phyloP scores from a whole-genome alignment of 2,329 filamentous ascomycete species.

The Apiospora marii region DNA sequence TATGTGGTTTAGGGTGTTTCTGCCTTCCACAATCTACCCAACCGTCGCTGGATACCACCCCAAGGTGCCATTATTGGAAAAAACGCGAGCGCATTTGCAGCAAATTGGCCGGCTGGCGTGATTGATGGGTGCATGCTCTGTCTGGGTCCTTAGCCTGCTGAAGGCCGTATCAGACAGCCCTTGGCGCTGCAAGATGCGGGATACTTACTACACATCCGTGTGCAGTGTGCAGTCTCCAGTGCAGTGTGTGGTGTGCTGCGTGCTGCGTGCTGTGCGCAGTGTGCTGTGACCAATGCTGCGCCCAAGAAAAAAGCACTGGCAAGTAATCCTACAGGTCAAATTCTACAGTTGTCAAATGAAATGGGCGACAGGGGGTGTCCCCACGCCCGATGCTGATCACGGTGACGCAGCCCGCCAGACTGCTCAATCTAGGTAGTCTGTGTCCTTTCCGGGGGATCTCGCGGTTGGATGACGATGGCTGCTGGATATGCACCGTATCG shows the following conservation, averaged over 20 bases:
- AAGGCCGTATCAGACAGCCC: slow-evolving; percentile 4
- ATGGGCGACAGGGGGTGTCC: slow-evolving; percentile 17
- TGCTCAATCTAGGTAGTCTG: slow-evolving; percentile 9
- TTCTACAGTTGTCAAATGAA: not conserved
- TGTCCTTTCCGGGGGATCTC: slow-evolving; percentile 15
- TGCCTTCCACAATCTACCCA: not conserved
- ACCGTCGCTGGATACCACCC: not conserved
- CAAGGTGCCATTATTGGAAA: slow-evolving; percentile 3
- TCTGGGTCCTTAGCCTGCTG: slow-evolving; percentile 16
- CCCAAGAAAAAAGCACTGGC: not conserved
- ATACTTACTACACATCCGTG: slow-evolving; percentile 9
- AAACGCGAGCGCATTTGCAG: slow-evolving; percentile 7
- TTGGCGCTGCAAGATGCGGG: slow-evolving; percentile 15
- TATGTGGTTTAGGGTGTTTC: not conserved
- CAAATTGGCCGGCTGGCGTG: slow-evolving; percentile 3
- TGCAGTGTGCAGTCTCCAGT: not conserved
- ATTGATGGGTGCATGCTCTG: slow-evolving; percentile 13
- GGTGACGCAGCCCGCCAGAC: slow-evolving; percentile 21
- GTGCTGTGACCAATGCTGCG: slow-evolving; percentile 17
- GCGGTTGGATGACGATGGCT: slow-evolving; percentile 11
- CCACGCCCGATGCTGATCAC: slow-evolving; percentile 23
- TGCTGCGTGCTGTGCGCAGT: not conserved
- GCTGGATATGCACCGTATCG: not conserved
- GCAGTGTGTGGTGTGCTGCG: too few species aligned
- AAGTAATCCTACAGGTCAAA: slow-evolving; percentile 15